Percentiles rank a stretch among this genome's conserved stretches.
phyloP scores from a whole-genome alignment of 2,329 filamentous ascomycete species.

The Fusarium nematophilum region DNA sequence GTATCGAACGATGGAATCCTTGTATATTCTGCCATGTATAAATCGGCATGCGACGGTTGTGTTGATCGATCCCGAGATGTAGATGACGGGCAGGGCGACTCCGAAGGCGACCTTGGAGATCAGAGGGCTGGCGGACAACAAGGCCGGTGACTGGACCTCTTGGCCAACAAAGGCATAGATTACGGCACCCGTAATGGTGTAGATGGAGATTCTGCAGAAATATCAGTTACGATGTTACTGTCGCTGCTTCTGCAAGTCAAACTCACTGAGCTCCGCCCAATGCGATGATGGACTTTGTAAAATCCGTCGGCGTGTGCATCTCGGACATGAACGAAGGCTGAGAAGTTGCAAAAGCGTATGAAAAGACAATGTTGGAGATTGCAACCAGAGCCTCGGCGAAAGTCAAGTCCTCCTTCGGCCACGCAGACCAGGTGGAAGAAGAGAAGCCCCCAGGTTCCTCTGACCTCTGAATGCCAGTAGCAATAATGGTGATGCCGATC shows the following conservation, averaged over 20 bases:
- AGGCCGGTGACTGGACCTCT: conserved; percentile 72
- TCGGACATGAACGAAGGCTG: conserved; percentile 63
- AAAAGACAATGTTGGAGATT: conserved; percentile 1
- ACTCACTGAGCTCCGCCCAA: too few relatives aligned
- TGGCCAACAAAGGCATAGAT: conserved; percentile 77
- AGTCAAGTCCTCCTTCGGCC: background rate
- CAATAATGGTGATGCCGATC: conserved; percentile 2
- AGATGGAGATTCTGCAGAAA: conserved; percentile 72
- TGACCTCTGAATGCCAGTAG: too few relatives aligned
- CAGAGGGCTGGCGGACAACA: conserved; percentile 70
- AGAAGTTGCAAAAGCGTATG: conserved; percentile 1
- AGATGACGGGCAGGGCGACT: conserved; percentile 76
- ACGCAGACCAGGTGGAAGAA: too few relatives aligned
- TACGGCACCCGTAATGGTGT: conserved; percentile 73
- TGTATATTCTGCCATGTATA: conserved; percentile 58
- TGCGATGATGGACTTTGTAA: conserved; percentile 67
- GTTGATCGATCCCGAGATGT: conserved; percentile 80
- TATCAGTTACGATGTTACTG: too few relatives aligned
- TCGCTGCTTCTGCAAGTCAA: too few relatives aligned
- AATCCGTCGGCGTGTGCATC: conserved; percentile 62
- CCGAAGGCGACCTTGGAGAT: conserved; percentile 77
- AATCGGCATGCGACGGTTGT: conserved; percentile 60
- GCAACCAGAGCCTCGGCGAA: background rate
- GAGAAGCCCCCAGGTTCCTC: too few relatives aligned
- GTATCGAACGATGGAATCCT: conserved; percentile 56